phyloP scores from a whole-genome alignment of 2,329 filamentous ascomycete species.

The Alternaria brassicae region DNA sequence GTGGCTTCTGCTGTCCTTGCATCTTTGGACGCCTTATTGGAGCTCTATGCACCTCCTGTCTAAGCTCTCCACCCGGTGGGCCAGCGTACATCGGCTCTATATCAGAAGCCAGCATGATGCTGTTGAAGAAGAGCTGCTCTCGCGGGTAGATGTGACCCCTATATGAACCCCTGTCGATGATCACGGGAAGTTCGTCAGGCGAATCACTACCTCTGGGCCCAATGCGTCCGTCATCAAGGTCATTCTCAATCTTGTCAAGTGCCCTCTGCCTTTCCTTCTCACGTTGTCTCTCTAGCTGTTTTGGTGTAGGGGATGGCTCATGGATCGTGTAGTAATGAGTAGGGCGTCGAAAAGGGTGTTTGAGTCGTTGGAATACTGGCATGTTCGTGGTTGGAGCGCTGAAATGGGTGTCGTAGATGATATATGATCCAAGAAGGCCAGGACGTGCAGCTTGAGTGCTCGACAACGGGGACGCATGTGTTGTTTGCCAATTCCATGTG shows the following conservation, averaged over 20 bases:
- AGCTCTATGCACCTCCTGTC: constrained; percentile 10
- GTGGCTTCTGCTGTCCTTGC: neutral
- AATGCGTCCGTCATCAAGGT: constrained; percentile 9
- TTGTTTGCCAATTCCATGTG: constrained; percentile 13
- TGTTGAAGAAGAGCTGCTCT: constrained; percentile 28
- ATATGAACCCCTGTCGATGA: constrained; percentile 25
- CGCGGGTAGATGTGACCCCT: constrained; percentile 18
- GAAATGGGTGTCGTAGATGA: neutral
- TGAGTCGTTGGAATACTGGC: constrained; percentile 21
- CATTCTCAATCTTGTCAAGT: constrained; percentile 5
- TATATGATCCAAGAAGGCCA: neutral
- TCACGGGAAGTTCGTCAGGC: constrained; percentile 14
- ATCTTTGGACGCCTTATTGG: neutral
- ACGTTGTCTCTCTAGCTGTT: neutral
- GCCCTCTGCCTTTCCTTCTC: constrained; percentile 1
- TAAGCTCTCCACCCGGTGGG: neutral
- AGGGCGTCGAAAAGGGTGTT: constrained; percentile 17
- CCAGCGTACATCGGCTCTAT: constrained; percentile 5
- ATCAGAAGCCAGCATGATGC: constrained; percentile 25
- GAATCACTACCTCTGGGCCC: neutral
- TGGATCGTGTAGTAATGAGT: constrained; percentile 1
- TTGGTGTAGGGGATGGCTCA: neutral
- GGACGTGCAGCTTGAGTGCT: neutral
- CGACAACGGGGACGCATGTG: neutral
- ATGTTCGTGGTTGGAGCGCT: constrained; percentile 5